Evolutionary conservation across 352 stramenopile species (phyloP).

Genomic region (Globisporangium cystogenes): DNA sequence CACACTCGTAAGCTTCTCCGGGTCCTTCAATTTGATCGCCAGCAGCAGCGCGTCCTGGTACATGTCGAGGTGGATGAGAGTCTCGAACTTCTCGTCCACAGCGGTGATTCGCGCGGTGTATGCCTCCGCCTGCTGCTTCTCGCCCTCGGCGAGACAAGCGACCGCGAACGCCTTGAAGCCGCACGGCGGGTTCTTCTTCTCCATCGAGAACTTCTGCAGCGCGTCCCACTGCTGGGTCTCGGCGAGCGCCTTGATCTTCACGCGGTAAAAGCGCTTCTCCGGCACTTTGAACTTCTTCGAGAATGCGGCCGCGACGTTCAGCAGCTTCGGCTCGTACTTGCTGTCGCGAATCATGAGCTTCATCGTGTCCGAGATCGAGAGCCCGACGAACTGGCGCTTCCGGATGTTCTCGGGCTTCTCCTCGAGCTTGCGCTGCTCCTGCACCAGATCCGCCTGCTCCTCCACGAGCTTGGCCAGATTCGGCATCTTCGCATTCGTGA

Average conservation of each 20-base stretch:
- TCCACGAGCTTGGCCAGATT: slow-evolving; percentile 66
- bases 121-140: slow-evolving; percentile 77
- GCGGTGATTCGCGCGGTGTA: slow-evolving; percentile 80
- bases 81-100: slow-evolving; percentile 85
- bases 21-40: slow-evolving; percentile 83
- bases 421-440: slow-evolving; percentile 81
- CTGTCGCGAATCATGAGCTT: slow-evolving; percentile 69
- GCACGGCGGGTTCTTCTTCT: slow-evolving; percentile 83
- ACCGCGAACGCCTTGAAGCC: slow-evolving; percentile 84
- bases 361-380: slow-evolving; percentile 87
- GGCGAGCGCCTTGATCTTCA: slow-evolving; percentile 87
- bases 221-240: slow-evolving; percentile 85
- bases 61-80: slow-evolving; percentile 81
- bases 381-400: slow-evolving; percentile 70
- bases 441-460: slow-evolving; percentile 84
- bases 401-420: slow-evolving; percentile 81
- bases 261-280: slow-evolving; percentile 88
- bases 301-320: slow-evolving; percentile 52
- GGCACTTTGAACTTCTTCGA: slow-evolving; percentile 89
- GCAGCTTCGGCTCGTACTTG: slow-evolving; percentile 81
- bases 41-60: slow-evolving; percentile 75
- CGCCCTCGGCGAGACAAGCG: slow-evolving; percentile 64
- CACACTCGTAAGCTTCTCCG: slow-evolving; percentile 82
- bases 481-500: slow-evolving; percentile 62
- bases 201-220: slow-evolving; percentile 82